Percentiles rank a stretch among this genome's conserved stretches.
Evolutionary conservation across 2,329 filamentous ascomycete species (phyloP).

Genomic region (Coniella lustricola): DNA sequence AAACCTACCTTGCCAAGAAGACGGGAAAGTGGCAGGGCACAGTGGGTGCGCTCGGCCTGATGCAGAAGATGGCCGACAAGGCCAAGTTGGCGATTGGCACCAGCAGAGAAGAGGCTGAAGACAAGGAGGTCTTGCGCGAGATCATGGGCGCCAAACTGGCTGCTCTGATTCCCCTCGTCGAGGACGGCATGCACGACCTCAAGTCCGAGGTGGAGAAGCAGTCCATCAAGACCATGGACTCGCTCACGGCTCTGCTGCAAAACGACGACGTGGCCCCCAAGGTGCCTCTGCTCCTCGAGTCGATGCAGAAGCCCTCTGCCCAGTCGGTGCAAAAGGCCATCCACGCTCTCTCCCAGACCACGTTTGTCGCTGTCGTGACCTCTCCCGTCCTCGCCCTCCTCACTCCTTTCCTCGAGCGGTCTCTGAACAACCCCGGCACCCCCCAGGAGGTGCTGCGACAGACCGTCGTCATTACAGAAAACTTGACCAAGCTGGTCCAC

Average conservation of each 20-base stretch:
- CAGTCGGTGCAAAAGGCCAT: slow-evolving; percentile 92
- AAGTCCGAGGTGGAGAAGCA: slow-evolving; percentile 86
- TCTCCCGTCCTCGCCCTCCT: slow-evolving; percentile 91
- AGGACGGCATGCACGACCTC: slow-evolving; percentile 86
- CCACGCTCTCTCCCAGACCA: slow-evolving; percentile 91
- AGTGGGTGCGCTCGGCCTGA: slow-evolving; percentile 73
- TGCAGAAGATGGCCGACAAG: slow-evolving; percentile 93
- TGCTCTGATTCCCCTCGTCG: slow-evolving; percentile 81
- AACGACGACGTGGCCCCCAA: slow-evolving; percentile 95
- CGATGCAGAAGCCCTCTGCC: slow-evolving; percentile 88
- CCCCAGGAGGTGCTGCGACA: slow-evolving; percentile 91
- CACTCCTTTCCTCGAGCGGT: slow-evolving; percentile 88
- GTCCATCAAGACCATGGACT: slow-evolving; percentile 85
- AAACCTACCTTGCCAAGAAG: slow-evolving; percentile 69
- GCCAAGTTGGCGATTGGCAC: slow-evolving; percentile 74
- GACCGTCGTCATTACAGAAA: slow-evolving; percentile 94
- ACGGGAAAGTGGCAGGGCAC: slow-evolving; percentile 97
- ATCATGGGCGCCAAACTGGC: slow-evolving; percentile 85
- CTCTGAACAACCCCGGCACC: slow-evolving; percentile 84
- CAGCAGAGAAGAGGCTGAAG: slow-evolving; percentile 73
- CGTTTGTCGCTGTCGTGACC: slow-evolving; percentile 95
- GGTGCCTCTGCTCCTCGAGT: slow-evolving; percentile 85
- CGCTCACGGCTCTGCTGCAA: slow-evolving; percentile 79
- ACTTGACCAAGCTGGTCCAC: slow-evolving; percentile 96
- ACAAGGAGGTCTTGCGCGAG: slow-evolving; percentile 85